These are phyloP conservation scores for Aspergillus sp. DNA, from an alignment of 2,329 filamentous ascomycete genomes.

Conservation along the genomic window DNA sequence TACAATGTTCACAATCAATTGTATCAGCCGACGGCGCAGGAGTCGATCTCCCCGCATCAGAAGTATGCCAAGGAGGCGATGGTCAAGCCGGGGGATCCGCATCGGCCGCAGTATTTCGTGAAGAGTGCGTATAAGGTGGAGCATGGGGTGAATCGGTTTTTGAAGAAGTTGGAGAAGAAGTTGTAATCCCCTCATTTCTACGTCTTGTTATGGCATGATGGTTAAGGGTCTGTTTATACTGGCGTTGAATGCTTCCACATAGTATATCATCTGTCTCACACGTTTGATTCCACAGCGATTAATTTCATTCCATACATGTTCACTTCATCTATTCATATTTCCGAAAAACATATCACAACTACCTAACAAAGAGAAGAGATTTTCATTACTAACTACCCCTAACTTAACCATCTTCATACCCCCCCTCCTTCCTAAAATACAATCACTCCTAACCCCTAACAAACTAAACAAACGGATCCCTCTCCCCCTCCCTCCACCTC, in stretches of 20 bases:
- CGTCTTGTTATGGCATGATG: no score
- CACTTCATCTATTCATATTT: no score
- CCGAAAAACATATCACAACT: no score
- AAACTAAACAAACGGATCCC: neutral
- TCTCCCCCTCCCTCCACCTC: neutral
- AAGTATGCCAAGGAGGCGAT: conserved; percentile 36
- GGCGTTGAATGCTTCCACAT: no score
- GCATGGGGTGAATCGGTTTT: conserved; percentile 46
- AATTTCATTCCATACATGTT: no score
- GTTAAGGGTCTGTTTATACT: no score
- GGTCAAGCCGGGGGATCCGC: conserved; percentile 34
- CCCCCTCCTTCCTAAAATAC: neutral
- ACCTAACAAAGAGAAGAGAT: no score
- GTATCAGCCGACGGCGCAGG: conserved; percentile 49
- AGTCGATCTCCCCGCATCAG: conserved; percentile 40
- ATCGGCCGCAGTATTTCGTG: conserved; percentile 40
- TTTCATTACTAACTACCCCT: neutral
- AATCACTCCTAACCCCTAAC: neutral
- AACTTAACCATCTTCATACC: neutral
- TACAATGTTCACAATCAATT: conserved; percentile 51
- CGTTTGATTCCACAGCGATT: no score
- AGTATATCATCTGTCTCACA: no score
- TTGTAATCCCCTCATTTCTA: conserved; percentile 17
- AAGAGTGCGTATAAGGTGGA: conserved; percentile 43
- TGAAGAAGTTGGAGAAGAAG: conserved; percentile 50